These are phyloP conservation scores for Rhizophora mangle DNA, from an alignment of 345 rosid species.

Conservation along the genomic window DNA sequence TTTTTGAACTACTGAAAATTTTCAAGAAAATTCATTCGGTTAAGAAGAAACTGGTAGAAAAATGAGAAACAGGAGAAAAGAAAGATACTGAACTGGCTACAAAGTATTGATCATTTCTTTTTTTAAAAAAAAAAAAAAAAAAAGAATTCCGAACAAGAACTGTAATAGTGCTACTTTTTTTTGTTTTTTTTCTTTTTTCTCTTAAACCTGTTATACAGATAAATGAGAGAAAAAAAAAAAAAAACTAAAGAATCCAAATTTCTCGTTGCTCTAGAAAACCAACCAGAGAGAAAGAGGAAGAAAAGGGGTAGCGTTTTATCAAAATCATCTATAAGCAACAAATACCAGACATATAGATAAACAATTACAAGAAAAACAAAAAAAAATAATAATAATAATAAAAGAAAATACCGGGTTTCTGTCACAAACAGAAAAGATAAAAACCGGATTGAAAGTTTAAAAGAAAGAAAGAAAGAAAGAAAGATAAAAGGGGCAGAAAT, in stretches of 20 bases:
- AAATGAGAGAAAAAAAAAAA: not conserved
- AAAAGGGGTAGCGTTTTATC: slow-evolving; percentile 10
- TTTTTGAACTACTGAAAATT: not conserved
- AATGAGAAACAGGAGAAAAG: not conserved
- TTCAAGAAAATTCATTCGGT: not conserved
- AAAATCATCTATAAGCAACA: not conserved
- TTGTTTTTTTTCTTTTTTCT: too few relatives aligned
- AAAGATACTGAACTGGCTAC: too few relatives aligned
- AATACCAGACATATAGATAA: not conserved
- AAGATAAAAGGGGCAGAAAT: too few relatives aligned
- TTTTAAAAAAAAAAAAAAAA: too few relatives aligned
- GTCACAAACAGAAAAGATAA: too few relatives aligned
- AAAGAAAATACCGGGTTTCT: too few relatives aligned
- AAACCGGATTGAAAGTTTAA: too few relatives aligned
- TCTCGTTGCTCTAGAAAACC: not conserved
- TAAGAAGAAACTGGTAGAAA: not conserved
- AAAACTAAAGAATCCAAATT: not conserved
- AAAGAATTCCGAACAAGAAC: too few relatives aligned
- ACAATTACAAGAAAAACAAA: too few relatives aligned
- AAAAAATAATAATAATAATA: too few relatives aligned
- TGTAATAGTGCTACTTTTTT: too few relatives aligned
- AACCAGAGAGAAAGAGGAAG: not conserved
- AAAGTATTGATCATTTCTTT: too few relatives aligned
- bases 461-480: not conserved
- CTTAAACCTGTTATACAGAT: not conserved